These are phyloP conservation scores for Fusarium chaquense DNA, from an alignment of 2,329 filamentous ascomycete genomes.

Conservation along the genomic window DNA sequence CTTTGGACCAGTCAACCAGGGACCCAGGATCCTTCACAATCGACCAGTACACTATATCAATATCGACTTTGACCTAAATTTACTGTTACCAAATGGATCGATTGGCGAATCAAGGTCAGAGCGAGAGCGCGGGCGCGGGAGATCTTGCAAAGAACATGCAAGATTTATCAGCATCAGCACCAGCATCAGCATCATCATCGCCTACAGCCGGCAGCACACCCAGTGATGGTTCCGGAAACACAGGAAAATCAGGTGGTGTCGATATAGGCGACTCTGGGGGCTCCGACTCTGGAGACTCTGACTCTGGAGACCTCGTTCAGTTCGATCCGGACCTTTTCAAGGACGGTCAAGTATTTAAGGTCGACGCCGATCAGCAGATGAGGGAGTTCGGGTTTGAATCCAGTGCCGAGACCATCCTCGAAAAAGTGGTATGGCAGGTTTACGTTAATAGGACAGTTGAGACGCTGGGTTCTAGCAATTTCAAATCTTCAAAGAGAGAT, in stretches of 20 bases:
- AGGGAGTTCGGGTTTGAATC: neutral
- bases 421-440: slow-evolving; percentile 12
- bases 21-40: neutral
- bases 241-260: neutral
- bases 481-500: neutral
- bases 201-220: neutral
- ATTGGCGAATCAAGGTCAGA: slow-evolving; percentile 9
- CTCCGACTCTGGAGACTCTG: neutral
- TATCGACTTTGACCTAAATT: neutral
- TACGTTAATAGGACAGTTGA: no score
- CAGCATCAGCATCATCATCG: neutral
- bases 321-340: neutral
- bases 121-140: slow-evolving; percentile 5
- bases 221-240: neutral
- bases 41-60: neutral
- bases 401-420: neutral
- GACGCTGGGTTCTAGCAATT: neutral
- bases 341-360: neutral
- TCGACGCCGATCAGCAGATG: no score
- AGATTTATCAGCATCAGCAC: neutral
- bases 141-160: slow-evolving; percentile 11
- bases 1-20: neutral
- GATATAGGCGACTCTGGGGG: neutral
- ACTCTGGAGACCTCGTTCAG: neutral
- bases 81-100: slow-evolving; percentile 21